Evolutionary conservation across 306 rosid genomes (phyloP), one percentile per base, ranked within the genome.

Genomic region (Cucurbita argyrosperma): DNA sequence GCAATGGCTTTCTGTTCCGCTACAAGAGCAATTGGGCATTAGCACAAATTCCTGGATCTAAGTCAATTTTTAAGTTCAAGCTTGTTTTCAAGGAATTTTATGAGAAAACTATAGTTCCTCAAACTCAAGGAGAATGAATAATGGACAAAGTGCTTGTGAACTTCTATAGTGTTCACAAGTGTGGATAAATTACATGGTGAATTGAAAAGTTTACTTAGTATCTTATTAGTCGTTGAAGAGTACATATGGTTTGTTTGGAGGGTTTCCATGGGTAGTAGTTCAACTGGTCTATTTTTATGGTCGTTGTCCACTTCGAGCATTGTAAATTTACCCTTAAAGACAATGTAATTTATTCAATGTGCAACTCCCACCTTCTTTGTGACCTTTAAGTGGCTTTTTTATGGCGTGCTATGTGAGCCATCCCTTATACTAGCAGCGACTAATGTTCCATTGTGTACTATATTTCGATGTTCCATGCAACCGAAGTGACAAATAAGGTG

Each of bases 1-100:
- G 80, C 79, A 80, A 69, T 80, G 75, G 76, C 80, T 75, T 43
- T 73, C 76, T 79, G 56, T 79, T 82, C 83, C 69, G 72, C 74
- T 49, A 45, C 79, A 79, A 74, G 79, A 73, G 85, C 83, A 61
- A 79, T 79, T 71, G 79, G 85, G 71, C 64, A 60, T 71, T 52
- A 78, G 76, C 78, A 61, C 75, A 74, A 46, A 77, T 74, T 83
- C 70, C 69, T 77, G 72, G 83, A 80, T 46, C 64, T 58, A 57
- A 49, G 76, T 80, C 50, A 71, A 63, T 19, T 66, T 39, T 77
- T 71, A 63, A 49, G 49, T 60, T 50, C 81, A 80, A 79, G 81
- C 55, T 79, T 81, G 71, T 78, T 72, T 76, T 55, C 64, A 80
- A 66, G 54, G 69, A 42, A 42, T 42, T 59, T 66, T 80, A 82